Conservation (phyloP, 164 flowering plant genomes). For the Vitis cinerea region DNA sequence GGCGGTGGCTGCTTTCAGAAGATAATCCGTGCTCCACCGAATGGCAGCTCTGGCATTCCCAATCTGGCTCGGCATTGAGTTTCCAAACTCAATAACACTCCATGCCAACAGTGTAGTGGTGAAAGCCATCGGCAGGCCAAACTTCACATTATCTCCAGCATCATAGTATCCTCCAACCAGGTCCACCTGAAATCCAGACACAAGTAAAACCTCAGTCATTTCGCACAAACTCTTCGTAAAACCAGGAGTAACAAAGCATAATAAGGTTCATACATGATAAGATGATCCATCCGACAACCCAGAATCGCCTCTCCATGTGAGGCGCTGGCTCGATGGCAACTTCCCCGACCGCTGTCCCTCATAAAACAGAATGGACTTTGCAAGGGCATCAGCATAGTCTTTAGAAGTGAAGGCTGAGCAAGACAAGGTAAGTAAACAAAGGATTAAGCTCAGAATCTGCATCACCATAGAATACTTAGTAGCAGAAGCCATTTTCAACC, state of each 20-base stretch:
- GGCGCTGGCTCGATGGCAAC: conserved; percentile 65
- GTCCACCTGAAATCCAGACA: conserved; percentile 58
- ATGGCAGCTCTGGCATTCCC: conserved; percentile 65
- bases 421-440: conserved; percentile 15
- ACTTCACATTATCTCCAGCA: conserved; percentile 93
- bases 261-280: conserved; percentile 43
- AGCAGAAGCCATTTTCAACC: conserved; percentile 18
- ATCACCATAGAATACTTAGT: conserved; percentile 8
- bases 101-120: conserved; percentile 81
- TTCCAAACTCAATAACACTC: conserved; percentile 92
- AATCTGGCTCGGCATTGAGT: conserved; percentile 54
- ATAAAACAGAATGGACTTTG: conserved; percentile 78
- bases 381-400: conserved; percentile 66
- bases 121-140: conserved; percentile 93
- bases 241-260: not conserved
- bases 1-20: conserved; percentile 79
- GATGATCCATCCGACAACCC: conserved; percentile 76
- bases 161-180: conserved; percentile 91
- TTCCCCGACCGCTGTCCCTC: conserved; percentile 93
- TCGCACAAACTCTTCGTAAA: not conserved
- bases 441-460: conserved; percentile 16
- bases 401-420: conserved; percentile 40
- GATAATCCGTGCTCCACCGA: conserved; percentile 86
- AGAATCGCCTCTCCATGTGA: conserved; percentile 74
- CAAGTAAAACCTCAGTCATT: not conserved